Conservation (phyloP, 768 basidiomycete genomes). For the Pulveroboletus sp. region DNA sequence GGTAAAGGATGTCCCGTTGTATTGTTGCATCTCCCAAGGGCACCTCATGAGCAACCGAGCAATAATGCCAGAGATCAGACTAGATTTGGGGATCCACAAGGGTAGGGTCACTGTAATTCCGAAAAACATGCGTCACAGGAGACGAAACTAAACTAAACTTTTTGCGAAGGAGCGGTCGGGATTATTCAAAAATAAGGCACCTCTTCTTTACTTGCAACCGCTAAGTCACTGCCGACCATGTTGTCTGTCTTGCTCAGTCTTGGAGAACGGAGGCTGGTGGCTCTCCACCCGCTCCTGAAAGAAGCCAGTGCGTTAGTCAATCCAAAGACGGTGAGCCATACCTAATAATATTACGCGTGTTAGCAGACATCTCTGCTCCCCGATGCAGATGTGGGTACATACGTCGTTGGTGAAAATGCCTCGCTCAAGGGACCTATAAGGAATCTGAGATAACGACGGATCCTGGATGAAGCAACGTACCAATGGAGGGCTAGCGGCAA, state of each 20-base stretch:
- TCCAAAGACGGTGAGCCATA: conserved; percentile 39
- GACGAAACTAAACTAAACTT: not conserved
- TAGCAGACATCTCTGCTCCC: not conserved
- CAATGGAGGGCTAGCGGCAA: conserved; percentile 84
- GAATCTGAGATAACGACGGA: not conserved
- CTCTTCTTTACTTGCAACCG: conserved; percentile 10
- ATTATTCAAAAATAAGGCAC: conserved; percentile 7
- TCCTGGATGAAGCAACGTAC: conserved; percentile 36
- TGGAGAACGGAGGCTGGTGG: conserved; percentile 40
- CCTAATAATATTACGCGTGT: conserved; percentile 23
- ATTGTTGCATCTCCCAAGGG: not conserved
- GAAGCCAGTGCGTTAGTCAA: conserved; percentile 52
- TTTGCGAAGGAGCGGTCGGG: not conserved
- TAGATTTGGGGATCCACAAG: too few relatives aligned
- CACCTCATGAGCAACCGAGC: not conserved
- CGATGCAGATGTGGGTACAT: conserved; percentile 14
- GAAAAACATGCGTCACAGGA: not conserved
- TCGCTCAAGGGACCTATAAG: conserved; percentile 56
- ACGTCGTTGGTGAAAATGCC: conserved; percentile 69
- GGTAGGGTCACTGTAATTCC: not conserved
- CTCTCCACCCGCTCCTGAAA: conserved; percentile 69
- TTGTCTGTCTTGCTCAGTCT: conserved; percentile 1
- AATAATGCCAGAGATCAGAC: not conserved
- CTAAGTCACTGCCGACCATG: not conserved
- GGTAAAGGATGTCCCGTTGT: too few relatives aligned